Conservation (phyloP, 1,139 yeast genomes). For the Ogataea hybrid region DNA sequence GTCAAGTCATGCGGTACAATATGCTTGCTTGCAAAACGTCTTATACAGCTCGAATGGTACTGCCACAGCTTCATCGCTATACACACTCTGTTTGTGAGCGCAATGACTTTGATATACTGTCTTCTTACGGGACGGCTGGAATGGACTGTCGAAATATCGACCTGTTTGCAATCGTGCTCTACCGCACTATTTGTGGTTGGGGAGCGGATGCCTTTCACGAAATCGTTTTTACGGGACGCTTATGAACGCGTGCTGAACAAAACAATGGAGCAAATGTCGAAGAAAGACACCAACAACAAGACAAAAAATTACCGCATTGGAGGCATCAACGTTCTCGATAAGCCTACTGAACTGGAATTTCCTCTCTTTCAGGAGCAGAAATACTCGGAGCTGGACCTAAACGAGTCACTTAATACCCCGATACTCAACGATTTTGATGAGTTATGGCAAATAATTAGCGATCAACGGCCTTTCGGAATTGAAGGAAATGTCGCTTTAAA, state of each 20-base stretch:
- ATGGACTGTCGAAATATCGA: conserved; percentile 19
- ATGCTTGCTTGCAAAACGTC: conserved; percentile 18
- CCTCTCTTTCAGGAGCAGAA: background rate
- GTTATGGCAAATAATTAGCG: conserved; percentile 20
- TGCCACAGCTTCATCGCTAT: conserved; percentile 22
- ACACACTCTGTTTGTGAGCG: conserved; percentile 20
- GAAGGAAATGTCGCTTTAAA: conserved; percentile 7
- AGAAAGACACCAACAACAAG: conserved; percentile 1
- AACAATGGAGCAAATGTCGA: conserved; percentile 19
- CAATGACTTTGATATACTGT: conserved; percentile 21
- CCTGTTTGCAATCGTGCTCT: conserved; percentile 21
- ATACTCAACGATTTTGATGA: conserved; percentile 3
- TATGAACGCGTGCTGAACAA: conserved; percentile 17
- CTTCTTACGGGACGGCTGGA: conserved; percentile 16
- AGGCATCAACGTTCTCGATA: conserved; percentile 14
- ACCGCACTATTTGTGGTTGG: conserved; percentile 21
- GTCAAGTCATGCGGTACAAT: conserved; percentile 19
- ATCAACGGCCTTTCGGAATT: conserved; percentile 13
- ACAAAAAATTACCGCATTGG: conserved; percentile 11
- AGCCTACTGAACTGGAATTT: background rate
- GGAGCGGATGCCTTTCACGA: conserved; percentile 23
- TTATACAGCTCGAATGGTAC: conserved; percentile 20
- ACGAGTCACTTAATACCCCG: background rate
- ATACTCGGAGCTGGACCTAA: background rate
- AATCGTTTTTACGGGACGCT: conserved; percentile 15